Percentiles rank a stretch among this genome's conserved stretches.
Evolutionary conservation across 305 asterid species (phyloP).

Genomic region (Rubia balearica): DNA sequence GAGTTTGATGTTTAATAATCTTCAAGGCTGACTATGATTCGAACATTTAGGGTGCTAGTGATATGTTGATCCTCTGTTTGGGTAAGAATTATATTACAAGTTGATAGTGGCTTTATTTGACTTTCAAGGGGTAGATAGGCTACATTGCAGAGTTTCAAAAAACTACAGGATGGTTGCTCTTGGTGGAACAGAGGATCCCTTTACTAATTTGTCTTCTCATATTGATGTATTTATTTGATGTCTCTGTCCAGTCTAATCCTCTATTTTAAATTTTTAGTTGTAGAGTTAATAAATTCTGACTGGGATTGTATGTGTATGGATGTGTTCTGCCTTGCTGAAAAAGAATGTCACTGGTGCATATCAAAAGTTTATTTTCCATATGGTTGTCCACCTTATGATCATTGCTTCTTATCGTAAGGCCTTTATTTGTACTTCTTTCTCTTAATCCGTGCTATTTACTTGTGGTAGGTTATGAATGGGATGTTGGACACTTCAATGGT

Average conservation of each 20-base stretch:
- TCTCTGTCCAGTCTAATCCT: conserved; percentile 3
- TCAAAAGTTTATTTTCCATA: neutral
- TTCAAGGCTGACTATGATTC: neutral
- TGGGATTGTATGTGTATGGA: neutral
- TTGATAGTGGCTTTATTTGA: neutral
- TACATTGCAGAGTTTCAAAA: neutral
- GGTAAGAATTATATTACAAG: neutral
- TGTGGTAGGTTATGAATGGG: conserved; percentile 93
- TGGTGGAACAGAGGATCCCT: neutral
- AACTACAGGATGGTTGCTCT: neutral
- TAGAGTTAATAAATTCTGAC: neutral
- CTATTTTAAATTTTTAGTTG: neutral
- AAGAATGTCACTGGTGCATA: neutral
- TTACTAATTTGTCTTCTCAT: neutral
- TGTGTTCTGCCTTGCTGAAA: conserved; percentile 1
- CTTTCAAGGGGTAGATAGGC: neutral
- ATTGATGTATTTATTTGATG: neutral
- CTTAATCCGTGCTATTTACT: conserved; percentile 18
- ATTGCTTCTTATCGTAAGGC: neutral
- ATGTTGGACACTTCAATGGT: conserved; percentile 86
- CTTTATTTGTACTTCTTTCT: conserved; percentile 6
- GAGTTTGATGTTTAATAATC: neutral
- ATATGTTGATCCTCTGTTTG: neutral
- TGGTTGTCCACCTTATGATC: neutral
- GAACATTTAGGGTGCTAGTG: neutral